phyloP scores from a whole-genome alignment of 352 stramenopile genomes.

The Phytopythium mirpurense region DNA sequence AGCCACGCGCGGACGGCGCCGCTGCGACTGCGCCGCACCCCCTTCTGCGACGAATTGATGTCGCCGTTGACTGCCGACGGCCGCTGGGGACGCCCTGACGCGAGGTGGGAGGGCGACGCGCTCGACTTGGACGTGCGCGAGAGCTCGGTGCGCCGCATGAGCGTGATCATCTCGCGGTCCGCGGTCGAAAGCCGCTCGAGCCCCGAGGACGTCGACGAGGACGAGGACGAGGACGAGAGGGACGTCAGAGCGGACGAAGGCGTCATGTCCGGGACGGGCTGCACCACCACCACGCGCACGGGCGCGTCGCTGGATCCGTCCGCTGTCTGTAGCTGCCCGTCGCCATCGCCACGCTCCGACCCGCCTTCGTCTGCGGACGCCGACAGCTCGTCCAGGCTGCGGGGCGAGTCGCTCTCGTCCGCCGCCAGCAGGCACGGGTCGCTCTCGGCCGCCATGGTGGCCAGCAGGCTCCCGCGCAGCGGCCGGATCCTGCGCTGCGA shows the following conservation, averaged over 20 bases:
- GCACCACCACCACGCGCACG: constrained; percentile 2
- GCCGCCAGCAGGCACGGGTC: constrained; percentile 21
- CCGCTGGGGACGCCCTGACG: neutral
- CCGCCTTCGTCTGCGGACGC: constrained; percentile 6
- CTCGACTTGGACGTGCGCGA: neutral
- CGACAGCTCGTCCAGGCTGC: constrained; percentile 21
- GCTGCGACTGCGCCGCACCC: constrained; percentile 1
- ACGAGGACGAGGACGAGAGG: neutral
- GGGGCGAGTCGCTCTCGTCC: constrained; percentile 12
- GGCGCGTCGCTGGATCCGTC: neutral
- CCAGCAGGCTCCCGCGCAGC: constrained; percentile 2
- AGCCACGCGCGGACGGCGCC: constrained; percentile 15
- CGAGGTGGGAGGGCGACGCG: neutral
- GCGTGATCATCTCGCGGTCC: constrained; percentile 5
- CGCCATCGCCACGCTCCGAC: neutral
- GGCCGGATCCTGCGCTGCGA: neutral
- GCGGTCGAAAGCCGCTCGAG: constrained; percentile 6
- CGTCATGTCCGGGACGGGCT: constrained; percentile 1
- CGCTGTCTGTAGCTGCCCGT: neutral
- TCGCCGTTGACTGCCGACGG: neutral
- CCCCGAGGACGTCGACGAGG: constrained; percentile 5
- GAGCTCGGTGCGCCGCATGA: constrained; percentile 5
- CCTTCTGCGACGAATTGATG: neutral
- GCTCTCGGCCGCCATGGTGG: constrained; percentile 5
- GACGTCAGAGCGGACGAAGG: constrained; percentile 4